Base-by-base conservation (phyloP, 2,329 filamentous ascomycete genomes). In the Leptographium wingfieldii region DNA sequence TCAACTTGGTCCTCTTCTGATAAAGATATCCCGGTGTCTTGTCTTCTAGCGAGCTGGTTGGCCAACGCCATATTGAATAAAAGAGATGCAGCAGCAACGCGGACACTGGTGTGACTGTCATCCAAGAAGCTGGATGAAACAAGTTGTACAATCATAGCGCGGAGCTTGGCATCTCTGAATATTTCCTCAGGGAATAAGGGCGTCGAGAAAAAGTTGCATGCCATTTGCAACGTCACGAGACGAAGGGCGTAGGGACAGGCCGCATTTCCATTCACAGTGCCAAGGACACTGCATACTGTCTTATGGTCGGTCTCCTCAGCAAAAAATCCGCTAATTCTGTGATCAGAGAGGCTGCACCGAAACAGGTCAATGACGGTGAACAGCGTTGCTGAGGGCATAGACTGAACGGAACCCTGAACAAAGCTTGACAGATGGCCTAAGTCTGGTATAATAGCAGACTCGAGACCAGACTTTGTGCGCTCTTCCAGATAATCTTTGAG, bases 341-440 rank as follows among this genome's bases (percentile, higher is more conserved):
- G 77, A 67, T 97, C 92, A 14, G 85, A 77, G 60, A 96, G 81
- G 0, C 88, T 82, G 63, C 88, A 82, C 27, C 94, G 82, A 57
- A 96, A 80, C 1, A 99, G 80, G 68, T 97, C 94, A n/a, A 96
- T 80, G 0, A 92, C 77, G 1, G 90, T 82, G 69, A 97, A 97
- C 52, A 91, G 79, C 1, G 79, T 74, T 16, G 88, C 87, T 0
- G 75, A 69, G 0, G 87, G 80, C 2, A 95, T 73, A 0, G 75
- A 73, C 0, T 72, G 68, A 3, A 84, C 77, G 1, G 80, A 80
- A 1, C 75, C 72, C 40, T 76, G 78, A 6, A 96, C 62, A 65
- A 87, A 85, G 0, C 68, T 67, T 0, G 84, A 81, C 62, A 96
- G 84, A 2, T 77, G 73, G 6, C 79, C 73, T 43, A 96, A 76